Percentiles rank a stretch among this genome's conserved stretches.
Conservation (phyloP, 257 asterid species). For the Gentiana straminea region DNA sequence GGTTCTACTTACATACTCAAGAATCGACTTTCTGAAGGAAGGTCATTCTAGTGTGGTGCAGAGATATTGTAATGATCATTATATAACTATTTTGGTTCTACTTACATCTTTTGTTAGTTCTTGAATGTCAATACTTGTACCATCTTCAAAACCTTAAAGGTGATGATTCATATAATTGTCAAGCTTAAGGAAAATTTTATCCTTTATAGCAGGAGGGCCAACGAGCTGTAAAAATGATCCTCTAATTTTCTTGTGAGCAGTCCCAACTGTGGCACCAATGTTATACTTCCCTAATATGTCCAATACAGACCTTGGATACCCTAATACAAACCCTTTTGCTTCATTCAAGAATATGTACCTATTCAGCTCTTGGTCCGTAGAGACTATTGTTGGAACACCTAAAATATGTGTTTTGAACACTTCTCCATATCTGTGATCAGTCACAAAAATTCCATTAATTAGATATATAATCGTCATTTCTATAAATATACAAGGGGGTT, state of each 20-base stretch:
- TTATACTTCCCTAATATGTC: slow-evolving; percentile 75
- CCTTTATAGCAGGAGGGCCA: slow-evolving; percentile 63
- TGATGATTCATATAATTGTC: slow-evolving; percentile 62
- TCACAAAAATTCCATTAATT: too few species aligned
- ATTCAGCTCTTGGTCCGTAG: slow-evolving; percentile 84
- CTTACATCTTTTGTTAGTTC: slow-evolving; percentile 66
- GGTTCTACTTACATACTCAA: too few species aligned
- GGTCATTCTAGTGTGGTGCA: too few species aligned
- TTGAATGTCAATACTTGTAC: slow-evolving; percentile 62
- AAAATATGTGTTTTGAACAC: slow-evolving; percentile 74
- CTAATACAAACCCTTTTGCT: slow-evolving; percentile 83
- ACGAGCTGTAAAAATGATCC: slow-evolving; percentile 67
- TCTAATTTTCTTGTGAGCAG: slow-evolving; percentile 69
- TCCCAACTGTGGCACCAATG: slow-evolving; percentile 77
- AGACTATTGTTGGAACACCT: slow-evolving; percentile 76
- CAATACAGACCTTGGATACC: slow-evolving; percentile 74
- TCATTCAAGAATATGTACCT: slow-evolving; percentile 66
- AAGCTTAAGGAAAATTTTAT: slow-evolving; percentile 57
- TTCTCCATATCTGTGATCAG: slow-evolving; percentile 52
- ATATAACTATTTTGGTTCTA: too few species aligned
- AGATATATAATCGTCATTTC: too few species aligned
- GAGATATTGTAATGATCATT: too few species aligned
- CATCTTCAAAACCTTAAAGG: slow-evolving; percentile 47
- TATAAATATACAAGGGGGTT: too few species aligned
- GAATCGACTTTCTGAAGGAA: too few species aligned